Evolutionary conservation across 2,329 filamentous ascomycete species (phyloP), one percentile per base, ranked within the genome.

Genomic region (Aspergillus brasiliensis): DNA sequence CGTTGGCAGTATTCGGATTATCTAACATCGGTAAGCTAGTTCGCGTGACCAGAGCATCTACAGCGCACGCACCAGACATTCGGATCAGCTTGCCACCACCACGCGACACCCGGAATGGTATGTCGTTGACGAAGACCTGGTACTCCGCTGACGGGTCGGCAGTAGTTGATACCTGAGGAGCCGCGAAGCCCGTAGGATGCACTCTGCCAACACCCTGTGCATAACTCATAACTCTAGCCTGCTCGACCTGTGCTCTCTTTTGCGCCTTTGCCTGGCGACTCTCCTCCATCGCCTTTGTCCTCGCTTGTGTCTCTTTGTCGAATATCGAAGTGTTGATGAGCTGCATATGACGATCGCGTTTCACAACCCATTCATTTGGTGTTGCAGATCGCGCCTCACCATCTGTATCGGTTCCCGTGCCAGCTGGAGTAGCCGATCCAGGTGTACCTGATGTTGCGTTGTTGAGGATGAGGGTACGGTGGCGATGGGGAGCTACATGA

Each of bases 61-160:
- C 25, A 62, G 56, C 51, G 58, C 56, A 73, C 85, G 82, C 79
- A 95, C 91, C 89, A 69, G 86, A 83, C 62, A 88, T 77, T 71
- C 89, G 89, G 63, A 91, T 82, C 42, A 97, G 84, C 78, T 96
- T 96, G 82, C 91, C 93, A 66, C 92, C 92, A 65, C 90, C 88
- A 65, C 89, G 86, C 17, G 86, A 81, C 38, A 97, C 86, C 58
- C 83, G 81, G 72, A 95, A 97, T 27, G 84, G 84, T 55, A 94
- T 86, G 67, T 88, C 90, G 56, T 91, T 83, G 54, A 96, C 82
- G 19, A 81, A 75, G 48, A 96, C 81, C 69, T 91, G 86, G 71
- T 91, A 81, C 81, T 66, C 79, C 75, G 66, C 76, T 71, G 74
- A 74, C 61, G 61, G 63, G 34, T 69, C 67, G 15, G 69, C 62